These are phyloP conservation scores for Botrytis byssoidea DNA, from an alignment of 2,329 filamentous ascomycete species.

Conservation along the genomic window DNA sequence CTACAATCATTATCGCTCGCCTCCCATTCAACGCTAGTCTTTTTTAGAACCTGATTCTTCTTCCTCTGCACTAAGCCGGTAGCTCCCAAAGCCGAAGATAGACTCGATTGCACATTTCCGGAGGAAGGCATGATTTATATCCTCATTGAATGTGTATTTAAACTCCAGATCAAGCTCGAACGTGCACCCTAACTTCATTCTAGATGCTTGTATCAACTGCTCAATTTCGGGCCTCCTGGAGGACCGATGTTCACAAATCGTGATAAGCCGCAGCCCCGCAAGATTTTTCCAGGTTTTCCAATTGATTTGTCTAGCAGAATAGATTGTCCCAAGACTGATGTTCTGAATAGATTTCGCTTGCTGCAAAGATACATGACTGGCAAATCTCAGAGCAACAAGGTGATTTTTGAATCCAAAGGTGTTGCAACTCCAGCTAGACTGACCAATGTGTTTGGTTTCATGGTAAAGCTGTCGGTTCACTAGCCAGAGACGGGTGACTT, in stretches of 20 bases:
- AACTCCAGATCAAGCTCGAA: too few relatives aligned
- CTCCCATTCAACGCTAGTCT: not conserved
- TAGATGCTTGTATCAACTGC: too few relatives aligned
- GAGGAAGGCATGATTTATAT: too few relatives aligned
- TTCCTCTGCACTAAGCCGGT: not conserved
- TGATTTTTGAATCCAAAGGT: not conserved
- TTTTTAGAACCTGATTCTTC: not conserved
- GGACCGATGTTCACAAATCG: too few relatives aligned
- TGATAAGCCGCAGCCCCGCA: too few relatives aligned
- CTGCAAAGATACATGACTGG: not conserved
- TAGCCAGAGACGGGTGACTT: not conserved
- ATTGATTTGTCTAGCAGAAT: not conserved
- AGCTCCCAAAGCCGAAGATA: not conserved
- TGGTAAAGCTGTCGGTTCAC: not conserved
- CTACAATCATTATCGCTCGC: not conserved
- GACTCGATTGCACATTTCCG: too few relatives aligned
- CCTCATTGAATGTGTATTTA: too few relatives aligned
- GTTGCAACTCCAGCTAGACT: not conserved
- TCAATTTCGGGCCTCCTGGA: too few relatives aligned
- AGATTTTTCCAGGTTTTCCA: too few relatives aligned
- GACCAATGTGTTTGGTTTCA: not conserved
- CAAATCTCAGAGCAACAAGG: not conserved
- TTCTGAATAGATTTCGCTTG: not conserved
- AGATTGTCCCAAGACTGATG: not conserved
- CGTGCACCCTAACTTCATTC: too few relatives aligned